Conservation (phyloP, 352 stramenopile genomes). For the Phytophthora podocarpi region DNA sequence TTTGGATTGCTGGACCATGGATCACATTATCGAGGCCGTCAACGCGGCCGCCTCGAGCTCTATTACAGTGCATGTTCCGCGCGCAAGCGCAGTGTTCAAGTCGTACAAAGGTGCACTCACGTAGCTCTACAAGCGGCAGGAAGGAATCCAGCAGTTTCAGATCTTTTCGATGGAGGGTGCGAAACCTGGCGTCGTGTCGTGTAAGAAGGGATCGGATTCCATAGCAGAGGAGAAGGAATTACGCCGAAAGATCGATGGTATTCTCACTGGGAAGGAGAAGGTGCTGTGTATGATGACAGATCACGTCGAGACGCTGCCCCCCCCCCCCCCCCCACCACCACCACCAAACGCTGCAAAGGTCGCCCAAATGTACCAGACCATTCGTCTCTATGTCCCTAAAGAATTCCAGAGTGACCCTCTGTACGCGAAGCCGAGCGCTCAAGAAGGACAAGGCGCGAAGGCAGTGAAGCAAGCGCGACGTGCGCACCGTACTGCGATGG, state of each 20-base stretch:
- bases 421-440: conserved; percentile 5
- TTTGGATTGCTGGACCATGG: conserved; percentile 13
- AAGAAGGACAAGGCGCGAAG: background rate
- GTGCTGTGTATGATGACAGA: background rate
- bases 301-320: background rate
- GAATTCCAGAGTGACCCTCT: conserved; percentile 10
- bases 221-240: background rate
- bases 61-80: background rate
- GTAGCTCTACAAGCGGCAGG: conserved; percentile 7
- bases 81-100: background rate
- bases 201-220: background rate
- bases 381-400: conserved; percentile 14
- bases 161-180: conserved; percentile 8
- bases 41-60: background rate
- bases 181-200: background rate
- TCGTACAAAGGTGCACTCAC: background rate
- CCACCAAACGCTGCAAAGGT: conserved; percentile 19
- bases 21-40: conserved; percentile 7
- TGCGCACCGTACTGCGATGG: background rate
- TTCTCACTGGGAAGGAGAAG: background rate
- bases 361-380: background rate
- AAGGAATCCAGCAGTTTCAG: conserved; percentile 9
- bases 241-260: conserved; percentile 7
- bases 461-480: conserved; percentile 1
- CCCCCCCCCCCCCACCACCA: background rate